Evolutionary conservation across 1,284 basidiomycete species (phyloP).

Genomic region (Mycena sp.): DNA sequence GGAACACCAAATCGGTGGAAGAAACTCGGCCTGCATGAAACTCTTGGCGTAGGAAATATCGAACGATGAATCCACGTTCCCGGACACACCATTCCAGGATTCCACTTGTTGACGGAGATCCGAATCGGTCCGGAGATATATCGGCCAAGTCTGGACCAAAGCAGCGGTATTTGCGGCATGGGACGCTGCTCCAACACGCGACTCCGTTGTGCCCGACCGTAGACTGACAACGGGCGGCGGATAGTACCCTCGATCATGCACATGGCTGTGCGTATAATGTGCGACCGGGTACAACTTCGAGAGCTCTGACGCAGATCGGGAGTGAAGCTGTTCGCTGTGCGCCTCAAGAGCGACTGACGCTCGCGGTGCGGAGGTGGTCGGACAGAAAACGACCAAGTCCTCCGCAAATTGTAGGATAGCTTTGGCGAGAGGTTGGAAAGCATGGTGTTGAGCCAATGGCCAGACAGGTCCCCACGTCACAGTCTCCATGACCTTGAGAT

Average conservation of each 20-base stretch:
- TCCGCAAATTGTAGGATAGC: constrained; percentile 43
- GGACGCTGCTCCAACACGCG: constrained; percentile 1
- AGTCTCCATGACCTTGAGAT: constrained; percentile 50
- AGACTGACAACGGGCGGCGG: background rate
- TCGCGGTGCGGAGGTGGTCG: background rate
- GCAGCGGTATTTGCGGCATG: constrained; percentile 13
- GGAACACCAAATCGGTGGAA: constrained; percentile 4
- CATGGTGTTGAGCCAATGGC: constrained; percentile 43
- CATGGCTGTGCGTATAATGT: background rate
- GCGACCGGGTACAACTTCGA: constrained; percentile 5
- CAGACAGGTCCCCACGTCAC: constrained; percentile 42
- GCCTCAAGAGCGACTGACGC: background rate
- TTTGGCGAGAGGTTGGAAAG: constrained; percentile 36
- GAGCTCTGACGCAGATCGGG: constrained; percentile 6
- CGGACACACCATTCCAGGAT: constrained; percentile 10
- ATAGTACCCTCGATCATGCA: constrained; percentile 4
- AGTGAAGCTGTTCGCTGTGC: constrained; percentile 1
- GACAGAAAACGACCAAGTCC: constrained; percentile 21
- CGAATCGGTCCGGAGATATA: constrained; percentile 22
- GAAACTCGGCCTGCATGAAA: background rate
- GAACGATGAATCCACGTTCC: background rate
- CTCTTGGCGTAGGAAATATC: constrained; percentile 7
- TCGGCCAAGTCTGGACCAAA: constrained; percentile 9
- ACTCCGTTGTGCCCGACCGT: constrained; percentile 7
- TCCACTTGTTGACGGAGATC: constrained; percentile 15